Evolutionary conservation across 2,329 filamentous ascomycete species (phyloP), one percentile per base, ranked within the genome.

Genomic region (Fusarium pseudograminearum): DNA sequence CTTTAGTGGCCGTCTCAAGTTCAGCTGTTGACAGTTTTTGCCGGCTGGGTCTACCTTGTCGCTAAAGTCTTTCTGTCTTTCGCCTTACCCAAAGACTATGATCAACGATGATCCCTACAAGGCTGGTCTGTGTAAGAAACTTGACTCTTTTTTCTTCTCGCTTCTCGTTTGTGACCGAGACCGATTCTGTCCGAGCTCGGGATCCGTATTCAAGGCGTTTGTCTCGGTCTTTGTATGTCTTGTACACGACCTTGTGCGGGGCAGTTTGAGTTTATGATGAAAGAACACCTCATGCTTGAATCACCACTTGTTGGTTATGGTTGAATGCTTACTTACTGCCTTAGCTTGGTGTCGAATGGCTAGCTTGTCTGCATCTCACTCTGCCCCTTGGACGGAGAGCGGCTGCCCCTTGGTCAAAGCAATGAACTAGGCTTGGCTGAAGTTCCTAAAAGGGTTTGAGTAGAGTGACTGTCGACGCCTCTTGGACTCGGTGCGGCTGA

Each of bases 361-460:
- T 5, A 52, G 48, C 48, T 28, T 30, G n/a, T 46, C 52, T 55
- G 22, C 52, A 46, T 24, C 52, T 47, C 14, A 59, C 22, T 16
- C 30, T 33, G 40, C 40, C 53, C 31, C 31, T 34, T 11, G 36
- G 36, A 15, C 12, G n/a, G 36, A 40, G 36, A 40, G 36, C 36
- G 36, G 36, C 50, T 70, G 67, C 67, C 67, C 67, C 71, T 69
- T 74, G 67, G 64, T 42, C 61, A 44, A 62, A 73, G 72, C 67
- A 64, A 16, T 26, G 47, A 45, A 61, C 40, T 57, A 61, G 50
- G 46, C 61, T 65, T 65, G 62, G 58, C 62, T 70, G 67, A 61
- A 45, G 47, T 68, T 22, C 62, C 48, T 20, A 57, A 62, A 61
- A 64, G 45, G 65, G 61, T 58, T 57, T 57, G 53, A 65, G 42